Evolutionary conservation across 805 yeast species (phyloP), one percentile per base, ranked within the genome.

Genomic region (Starmerella vitae): DNA sequence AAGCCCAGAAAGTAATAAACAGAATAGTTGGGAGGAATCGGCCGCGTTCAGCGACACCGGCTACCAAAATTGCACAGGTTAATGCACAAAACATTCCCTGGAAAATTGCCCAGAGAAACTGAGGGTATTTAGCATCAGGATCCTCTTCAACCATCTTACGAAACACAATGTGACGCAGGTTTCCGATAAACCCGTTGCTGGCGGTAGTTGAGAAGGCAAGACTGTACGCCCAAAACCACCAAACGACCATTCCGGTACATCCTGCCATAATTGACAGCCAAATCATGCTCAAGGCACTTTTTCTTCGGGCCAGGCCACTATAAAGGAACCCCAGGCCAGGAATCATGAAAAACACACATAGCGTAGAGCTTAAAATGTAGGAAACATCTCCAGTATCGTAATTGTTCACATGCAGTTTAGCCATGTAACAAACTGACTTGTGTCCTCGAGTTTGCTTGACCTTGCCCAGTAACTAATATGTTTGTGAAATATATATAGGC

Each of bases 191-290:
- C 32, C 77, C 74, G 59, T 86, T 85, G 25, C 77, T 64, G 2
- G 94, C 84, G 0, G 80, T 71, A n/a, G 68, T 52, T 0, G 88
- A 74, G 53, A 91, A 85, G 3, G 97, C 93, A 31, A 88, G 62
- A 0, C 95, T 83, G 57, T 83, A 86, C n/a, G 95, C 96, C 95
- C 97, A 91, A 57, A 88, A 84, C 60, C 85, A 88, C 97, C 97
- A 88, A 57, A 85, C 94, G 55, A 85, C 73, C 38, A 74, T 68
- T 1, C 80, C 84, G 6, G 84, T 74, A 47, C 78, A 68, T 5
- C 81, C 74, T 5, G 84, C 71, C 70, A 77, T 71, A 30, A 83
- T 57, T n/a, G 73, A 74, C 7, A 78, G 73, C 80, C 93, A 83
- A 22, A 85, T 75, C 71, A 83, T 71, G 14, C 88, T 77, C 33